These are phyloP conservation scores for Vaccinium myrtillus DNA, from an alignment of 148 eudicot species.

Conservation along the genomic window DNA sequence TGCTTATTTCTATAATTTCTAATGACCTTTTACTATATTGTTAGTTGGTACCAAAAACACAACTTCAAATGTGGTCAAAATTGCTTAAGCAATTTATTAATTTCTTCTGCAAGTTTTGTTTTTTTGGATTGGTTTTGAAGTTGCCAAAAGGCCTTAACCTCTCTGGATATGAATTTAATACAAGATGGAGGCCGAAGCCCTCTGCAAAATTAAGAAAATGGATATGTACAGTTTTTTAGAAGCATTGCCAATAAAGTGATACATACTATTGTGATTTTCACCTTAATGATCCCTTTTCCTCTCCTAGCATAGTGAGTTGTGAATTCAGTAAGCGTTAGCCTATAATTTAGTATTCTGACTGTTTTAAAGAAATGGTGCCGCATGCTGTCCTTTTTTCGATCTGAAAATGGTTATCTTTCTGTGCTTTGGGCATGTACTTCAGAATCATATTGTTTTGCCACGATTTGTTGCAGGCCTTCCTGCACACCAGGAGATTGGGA, in stretches of 20 bases:
- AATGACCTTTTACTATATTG: neutral
- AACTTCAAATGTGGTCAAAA: neutral
- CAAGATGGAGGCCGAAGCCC: neutral
- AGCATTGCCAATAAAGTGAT: neutral
- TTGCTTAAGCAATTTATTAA: neutral
- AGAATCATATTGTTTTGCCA: neutral
- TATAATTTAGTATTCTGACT: neutral
- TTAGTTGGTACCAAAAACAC: neutral
- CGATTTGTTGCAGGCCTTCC: conserved; percentile 58
- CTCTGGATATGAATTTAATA: neutral
- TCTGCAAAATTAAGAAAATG: neutral
- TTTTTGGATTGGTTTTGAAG: neutral
- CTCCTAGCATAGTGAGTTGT: neutral
- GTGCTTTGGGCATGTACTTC: neutral
- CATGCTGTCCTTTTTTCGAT: neutral
- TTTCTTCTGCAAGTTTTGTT: neutral
- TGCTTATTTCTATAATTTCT: neutral
- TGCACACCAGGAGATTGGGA: conserved; percentile 89
- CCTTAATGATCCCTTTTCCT: neutral
- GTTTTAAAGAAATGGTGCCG: too few relatives aligned
- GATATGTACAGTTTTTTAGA: neutral
- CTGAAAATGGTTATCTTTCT: neutral
- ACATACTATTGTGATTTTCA: neutral
- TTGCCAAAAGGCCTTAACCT: neutral
- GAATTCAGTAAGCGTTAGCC: neutral